Base-by-base conservation (phyloP, 164 flowering plant species). In the Macadamia tetraphylla region DNA sequence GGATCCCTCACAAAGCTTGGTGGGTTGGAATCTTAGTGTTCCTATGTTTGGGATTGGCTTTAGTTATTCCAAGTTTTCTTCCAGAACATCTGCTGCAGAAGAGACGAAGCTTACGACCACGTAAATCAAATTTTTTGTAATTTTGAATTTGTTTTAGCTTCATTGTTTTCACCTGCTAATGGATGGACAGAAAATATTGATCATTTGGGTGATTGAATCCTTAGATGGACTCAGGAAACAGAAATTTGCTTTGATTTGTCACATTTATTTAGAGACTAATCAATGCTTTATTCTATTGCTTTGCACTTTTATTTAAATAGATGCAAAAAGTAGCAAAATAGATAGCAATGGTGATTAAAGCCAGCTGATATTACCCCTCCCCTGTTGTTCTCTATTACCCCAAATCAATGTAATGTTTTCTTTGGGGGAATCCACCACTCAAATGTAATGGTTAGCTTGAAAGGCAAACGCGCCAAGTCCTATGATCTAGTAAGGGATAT, bases 1-100 rank as follows among this genome's bases (percentile, higher is more conserved):
- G 95, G 69, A 85, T 92, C 58, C 91, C 98, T 9, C 85, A 79
- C 76, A 76, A 86, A 75, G 94, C 91, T 68, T 88, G 92, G 94
- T 80, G 81, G 86, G 94, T 92, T 58, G 97, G 71, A 48, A 60
- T 80, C 43, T 60, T 87, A 42, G 92, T 80, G 35, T 6, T 89
- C 69, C 66, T 92, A 12, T 92, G 98, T 66, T 58, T 94, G 73
- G 88, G 70, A 46, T 23, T 84, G 48, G 89, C 97, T 14, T 71
- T 85, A 5, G 48, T 82, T n/a, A 51, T 88, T 67, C 95, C 97
- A 13, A 62, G 51, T 55, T 86, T 83, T 71, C 87, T 92, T 70
- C 94, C 92, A n/a, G 62, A 85, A 1, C 68, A 57, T 73, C 68
- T 91, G 32, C 81, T 88, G 13, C 76, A 57, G 18, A 79, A 66